Conservation (phyloP, 129 eudicot genomes). For the Lactuca sativa region DNA sequence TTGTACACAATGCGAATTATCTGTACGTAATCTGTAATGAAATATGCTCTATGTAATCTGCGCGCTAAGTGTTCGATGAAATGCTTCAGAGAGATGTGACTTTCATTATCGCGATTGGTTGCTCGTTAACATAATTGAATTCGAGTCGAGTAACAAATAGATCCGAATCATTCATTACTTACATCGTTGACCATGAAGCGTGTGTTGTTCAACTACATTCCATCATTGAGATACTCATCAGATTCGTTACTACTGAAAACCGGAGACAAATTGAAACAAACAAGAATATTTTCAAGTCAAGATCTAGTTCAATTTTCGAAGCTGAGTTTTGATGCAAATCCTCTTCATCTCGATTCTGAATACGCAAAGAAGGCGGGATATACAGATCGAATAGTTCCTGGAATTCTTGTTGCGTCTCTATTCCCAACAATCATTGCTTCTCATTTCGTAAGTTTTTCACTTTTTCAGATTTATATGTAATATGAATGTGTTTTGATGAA, state of each 20-base stretch:
- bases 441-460: constrained; percentile 58
- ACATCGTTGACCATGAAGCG: constrained; percentile 23
- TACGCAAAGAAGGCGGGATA: constrained; percentile 67
- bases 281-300: constrained; percentile 44
- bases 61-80: constrained; percentile 25
- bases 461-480: neutral
- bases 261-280: constrained; percentile 53
- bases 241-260: constrained; percentile 36
- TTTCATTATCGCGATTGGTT: neutral
- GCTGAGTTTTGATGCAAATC: constrained; percentile 71
- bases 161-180: too few relatives aligned
- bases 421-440: constrained; percentile 82
- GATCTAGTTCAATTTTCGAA: constrained; percentile 68
- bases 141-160: too few relatives aligned
- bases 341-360: constrained; percentile 70
- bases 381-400: constrained; percentile 62
- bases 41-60: neutral
- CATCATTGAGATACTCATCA: constrained; percentile 19
- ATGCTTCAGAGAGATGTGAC: constrained; percentile 18
- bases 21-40: neutral
- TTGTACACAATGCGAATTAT: neutral
- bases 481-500: constrained; percentile 5
- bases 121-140: neutral
- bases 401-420: constrained; percentile 83
- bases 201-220: constrained; percentile 26